Evolutionary conservation across 1,139 yeast species (phyloP).

Genomic region (Arxiozyma bovina): DNA sequence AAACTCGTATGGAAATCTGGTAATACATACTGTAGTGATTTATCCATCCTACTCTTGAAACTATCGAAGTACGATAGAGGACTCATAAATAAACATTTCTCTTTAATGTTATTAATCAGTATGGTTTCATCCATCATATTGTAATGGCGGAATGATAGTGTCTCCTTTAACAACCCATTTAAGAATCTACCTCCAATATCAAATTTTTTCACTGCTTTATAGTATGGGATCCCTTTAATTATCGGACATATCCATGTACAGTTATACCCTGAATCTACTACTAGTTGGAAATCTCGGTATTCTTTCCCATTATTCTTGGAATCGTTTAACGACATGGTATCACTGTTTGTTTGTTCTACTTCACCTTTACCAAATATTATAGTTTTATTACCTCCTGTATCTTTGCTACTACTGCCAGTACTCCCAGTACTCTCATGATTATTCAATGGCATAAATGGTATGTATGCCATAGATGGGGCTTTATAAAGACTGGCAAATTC

Average conservation of each 20-base stretch:
- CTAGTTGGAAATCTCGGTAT: constrained; percentile 58
- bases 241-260: constrained; percentile 86
- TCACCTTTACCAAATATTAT: constrained; percentile 17
- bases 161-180: constrained; percentile 74
- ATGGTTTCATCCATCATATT: constrained; percentile 89
- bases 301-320: neutral
- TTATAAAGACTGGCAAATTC: constrained; percentile 53
- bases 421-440: neutral
- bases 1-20: constrained; percentile 82
- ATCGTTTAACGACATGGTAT: constrained; percentile 5
- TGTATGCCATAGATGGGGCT: constrained; percentile 52
- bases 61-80: constrained; percentile 50
- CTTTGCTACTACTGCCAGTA: neutral
- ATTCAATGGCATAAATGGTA: constrained; percentile 38
- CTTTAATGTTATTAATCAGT: constrained; percentile 78
- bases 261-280: constrained; percentile 81
- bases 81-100: constrained; percentile 68
- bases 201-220: constrained; percentile 64
- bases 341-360: constrained; percentile 6
- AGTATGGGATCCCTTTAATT: constrained; percentile 65
- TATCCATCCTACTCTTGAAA: constrained; percentile 36
- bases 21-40: constrained; percentile 58
- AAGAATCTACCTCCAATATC: constrained; percentile 76
- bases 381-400: neutral
- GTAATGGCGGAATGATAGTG: constrained; percentile 83